Conservation (phyloP, 2,329 filamentous ascomycete genomes). For the Annulohypoxylon truncatum region DNA sequence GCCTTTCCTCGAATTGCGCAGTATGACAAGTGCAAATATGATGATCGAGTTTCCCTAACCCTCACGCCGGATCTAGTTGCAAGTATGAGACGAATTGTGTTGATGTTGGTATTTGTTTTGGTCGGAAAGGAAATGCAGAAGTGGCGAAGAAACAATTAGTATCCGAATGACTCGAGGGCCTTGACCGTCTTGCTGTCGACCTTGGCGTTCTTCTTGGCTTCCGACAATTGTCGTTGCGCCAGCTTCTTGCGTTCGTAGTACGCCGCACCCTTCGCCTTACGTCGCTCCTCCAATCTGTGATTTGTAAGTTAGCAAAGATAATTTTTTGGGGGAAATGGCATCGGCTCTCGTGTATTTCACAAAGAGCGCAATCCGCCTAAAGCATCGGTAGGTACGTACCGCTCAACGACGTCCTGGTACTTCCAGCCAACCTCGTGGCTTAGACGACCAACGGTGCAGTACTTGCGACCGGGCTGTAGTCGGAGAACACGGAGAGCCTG, state of each 20-base stretch:
- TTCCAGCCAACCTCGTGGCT: constrained; percentile 99
- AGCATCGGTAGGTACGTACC: constrained; percentile 70
- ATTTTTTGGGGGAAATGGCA: neutral
- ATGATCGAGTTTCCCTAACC: constrained; percentile 52
- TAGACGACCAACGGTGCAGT: constrained; percentile 98
- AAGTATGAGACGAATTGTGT: constrained; percentile 47
- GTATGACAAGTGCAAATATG: constrained; percentile 51
- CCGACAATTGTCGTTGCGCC: constrained; percentile 86
- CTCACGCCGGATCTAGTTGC: constrained; percentile 53
- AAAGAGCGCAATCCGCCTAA: neutral
- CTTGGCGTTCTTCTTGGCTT: constrained; percentile 92
- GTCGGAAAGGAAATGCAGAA: constrained; percentile 47
- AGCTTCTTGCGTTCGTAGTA: constrained; percentile 99
- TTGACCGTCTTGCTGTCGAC: constrained; percentile 87
- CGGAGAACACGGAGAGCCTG: constrained; percentile 96
- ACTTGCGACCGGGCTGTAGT: constrained; percentile 99
- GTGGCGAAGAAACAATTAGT: constrained; percentile 68
- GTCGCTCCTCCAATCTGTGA: constrained; percentile 93
- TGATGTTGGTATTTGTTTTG: constrained; percentile 48
- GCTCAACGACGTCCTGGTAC: constrained; percentile 99
- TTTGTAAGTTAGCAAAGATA: constrained; percentile 36
- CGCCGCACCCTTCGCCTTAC: constrained; percentile 98
- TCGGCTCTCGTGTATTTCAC: neutral
- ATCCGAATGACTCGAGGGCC: constrained; percentile 90
- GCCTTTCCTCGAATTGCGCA: constrained; percentile 50